Conservation (phyloP, 768 basidiomycete species). For the Calocybe cyanea region DNA sequence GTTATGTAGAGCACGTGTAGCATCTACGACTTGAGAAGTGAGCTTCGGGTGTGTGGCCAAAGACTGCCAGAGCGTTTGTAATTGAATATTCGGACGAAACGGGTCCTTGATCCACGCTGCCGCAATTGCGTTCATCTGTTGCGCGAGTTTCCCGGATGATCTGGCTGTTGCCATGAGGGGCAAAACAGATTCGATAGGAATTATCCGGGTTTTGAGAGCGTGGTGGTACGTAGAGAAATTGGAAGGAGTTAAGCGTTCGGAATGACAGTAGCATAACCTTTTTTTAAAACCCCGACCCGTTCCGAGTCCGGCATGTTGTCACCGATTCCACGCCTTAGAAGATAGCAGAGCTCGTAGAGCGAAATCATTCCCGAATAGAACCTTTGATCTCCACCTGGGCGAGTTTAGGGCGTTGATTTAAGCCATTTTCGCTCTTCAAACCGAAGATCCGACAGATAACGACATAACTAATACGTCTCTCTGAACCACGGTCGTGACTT, state of each 20-base stretch:
- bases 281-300: conserved; percentile 10
- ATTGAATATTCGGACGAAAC: conserved; percentile 73
- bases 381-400: no score
- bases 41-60: conserved; percentile 68
- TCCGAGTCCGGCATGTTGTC: conserved; percentile 1
- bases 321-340: no score
- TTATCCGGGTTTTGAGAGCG: neutral
- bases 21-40: conserved; percentile 55
- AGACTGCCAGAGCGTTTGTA: conserved; percentile 59
- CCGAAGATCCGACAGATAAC: no score
- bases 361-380: no score
- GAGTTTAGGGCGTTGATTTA: no score
- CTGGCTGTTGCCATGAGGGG: conserved; percentile 19
- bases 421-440: no score
- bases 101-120: conserved; percentile 67
- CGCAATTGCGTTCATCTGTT: conserved; percentile 53
- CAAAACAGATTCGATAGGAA: neutral
- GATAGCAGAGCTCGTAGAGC: no score
- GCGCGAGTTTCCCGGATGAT: conserved; percentile 33
- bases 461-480: no score
- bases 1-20: conserved; percentile 51
- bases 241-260: neutral
- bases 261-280: neutral
- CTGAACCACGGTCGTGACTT: no score
- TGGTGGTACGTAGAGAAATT: neutral